phyloP scores from a whole-genome alignment of 768 basidiomycete genomes.

The Tephrocybe sp. region DNA sequence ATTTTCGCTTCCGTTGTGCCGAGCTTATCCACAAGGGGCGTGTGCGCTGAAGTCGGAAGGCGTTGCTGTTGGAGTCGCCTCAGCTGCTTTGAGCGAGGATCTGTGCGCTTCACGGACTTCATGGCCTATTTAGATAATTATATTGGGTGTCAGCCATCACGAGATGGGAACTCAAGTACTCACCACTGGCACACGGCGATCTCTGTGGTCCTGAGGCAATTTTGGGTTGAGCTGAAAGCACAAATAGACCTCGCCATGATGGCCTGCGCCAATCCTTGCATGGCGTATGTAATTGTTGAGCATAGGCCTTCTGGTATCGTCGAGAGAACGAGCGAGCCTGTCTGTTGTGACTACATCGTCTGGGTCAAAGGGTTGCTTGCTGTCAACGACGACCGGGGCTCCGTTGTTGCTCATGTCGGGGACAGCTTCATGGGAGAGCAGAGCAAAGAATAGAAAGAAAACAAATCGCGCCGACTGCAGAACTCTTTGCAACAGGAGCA shows the following conservation, averaged over 20 bases:
- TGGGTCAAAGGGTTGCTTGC: constrained; percentile 34
- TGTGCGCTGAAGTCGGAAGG: constrained; percentile 49
- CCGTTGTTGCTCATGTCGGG: constrained; percentile 22
- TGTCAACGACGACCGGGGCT: constrained; percentile 23
- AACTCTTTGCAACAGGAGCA: constrained; percentile 8
- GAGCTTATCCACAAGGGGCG: constrained; percentile 65
- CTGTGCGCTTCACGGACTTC: constrained; percentile 74
- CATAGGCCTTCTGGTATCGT: constrained; percentile 41
- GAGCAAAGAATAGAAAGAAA: constrained; percentile 17
- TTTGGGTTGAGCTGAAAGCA: constrained; percentile 48
- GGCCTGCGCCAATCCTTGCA: constrained; percentile 78
- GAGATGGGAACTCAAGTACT: constrained; percentile 19
- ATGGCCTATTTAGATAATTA: constrained; percentile 58
- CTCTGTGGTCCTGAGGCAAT: constrained; percentile 39
- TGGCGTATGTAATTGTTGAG: constrained; percentile 88
- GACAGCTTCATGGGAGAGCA: constrained; percentile 23
- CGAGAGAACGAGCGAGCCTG: constrained; percentile 39
- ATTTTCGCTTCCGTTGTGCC: constrained; percentile 82
- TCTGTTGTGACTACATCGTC: constrained; percentile 53
- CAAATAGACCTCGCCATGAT: constrained; percentile 87
- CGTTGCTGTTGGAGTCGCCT: constrained; percentile 32
- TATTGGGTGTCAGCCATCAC: not conserved
- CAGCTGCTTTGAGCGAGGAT: constrained; percentile 57
- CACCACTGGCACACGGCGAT: constrained; percentile 46
- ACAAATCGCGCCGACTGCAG: constrained; percentile 7